Evolutionary conservation across 2,329 filamentous ascomycete genomes (phyloP), one percentile per base, ranked within the genome.

Genomic region (Samsoniella hepiali): DNA sequence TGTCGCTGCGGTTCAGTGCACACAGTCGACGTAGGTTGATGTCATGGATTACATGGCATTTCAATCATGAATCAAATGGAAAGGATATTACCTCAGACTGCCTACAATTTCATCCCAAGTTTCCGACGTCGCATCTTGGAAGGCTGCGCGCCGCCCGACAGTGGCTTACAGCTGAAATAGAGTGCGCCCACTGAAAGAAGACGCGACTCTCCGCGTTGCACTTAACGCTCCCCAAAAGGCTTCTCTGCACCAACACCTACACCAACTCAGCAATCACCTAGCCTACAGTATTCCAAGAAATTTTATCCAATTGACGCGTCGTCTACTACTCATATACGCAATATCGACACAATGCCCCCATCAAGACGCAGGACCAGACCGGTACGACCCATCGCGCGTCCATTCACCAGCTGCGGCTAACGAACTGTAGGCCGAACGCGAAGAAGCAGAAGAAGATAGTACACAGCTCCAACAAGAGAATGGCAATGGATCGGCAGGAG

Each of bases 391-490:
- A 15, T 27, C 42, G 6, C 17, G n/a, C 8, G 6, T 13, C 13
- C 32, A 31, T 49, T 3, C 40, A 8, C n/a, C 51, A 45, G 38
- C 42, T 27, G 27, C 9, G 15, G 44, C 54, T 63, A 58, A 63
- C 54, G 29, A 22, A 38, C 2, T 17, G 3, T 50, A 74, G 71
- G 67, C 54, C 8, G 69, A 70, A 2, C 70, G 71, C 8, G 74
- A 74, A 10, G 75, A 76, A 15, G 54, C 68, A 9, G 75, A 77
- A 11, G 72, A 75, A 61, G 69, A 73, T 29, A 67, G 67, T 11
- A 71, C 72, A 8, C 72, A 72, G 5, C 69, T 70, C 27, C 75
- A 76, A 66, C 72, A 75, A 40, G 69, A 63, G 47, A 71, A 70
- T 58, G 68, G 67, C 51, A 66, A 70, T 22, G 68, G 66, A 38